Percentiles rank a stretch among this genome's conserved stretches.
phyloP scores from a whole-genome alignment of 352 stramenopile genomes.

The Blastocystis sp. region DNA sequence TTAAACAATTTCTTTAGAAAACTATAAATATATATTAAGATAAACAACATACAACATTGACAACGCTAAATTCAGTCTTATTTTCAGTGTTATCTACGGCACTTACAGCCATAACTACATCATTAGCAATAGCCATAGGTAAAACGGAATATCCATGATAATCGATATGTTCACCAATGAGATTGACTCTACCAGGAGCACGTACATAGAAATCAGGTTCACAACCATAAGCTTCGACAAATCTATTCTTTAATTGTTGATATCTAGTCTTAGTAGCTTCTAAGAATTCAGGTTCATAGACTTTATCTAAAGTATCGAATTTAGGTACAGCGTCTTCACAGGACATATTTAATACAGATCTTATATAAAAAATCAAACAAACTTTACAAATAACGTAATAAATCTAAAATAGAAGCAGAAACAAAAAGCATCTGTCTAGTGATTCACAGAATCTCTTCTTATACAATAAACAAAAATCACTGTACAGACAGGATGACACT shows the following conservation, averaged over 20 bases:
- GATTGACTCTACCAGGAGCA: conserved; percentile 57
- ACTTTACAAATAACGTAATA: too few relatives aligned
- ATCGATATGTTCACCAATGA: conserved; percentile 65
- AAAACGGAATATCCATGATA: conserved; percentile 59
- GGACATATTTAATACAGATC: too few relatives aligned
- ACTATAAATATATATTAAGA: too few relatives aligned
- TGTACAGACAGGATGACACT: too few relatives aligned
- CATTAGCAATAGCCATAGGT: conserved; percentile 55
- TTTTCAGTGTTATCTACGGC: not conserved
- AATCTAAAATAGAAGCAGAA: too few relatives aligned
- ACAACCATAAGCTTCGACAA: conserved; percentile 41
- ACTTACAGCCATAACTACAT: conserved; percentile 49
- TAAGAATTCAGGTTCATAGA: conserved; percentile 30
- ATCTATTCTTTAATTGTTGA: conserved; percentile 37
- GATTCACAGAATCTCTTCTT: too few relatives aligned
- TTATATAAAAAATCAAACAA: too few relatives aligned
- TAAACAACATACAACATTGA: not conserved
- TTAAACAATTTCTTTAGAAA: too few relatives aligned
- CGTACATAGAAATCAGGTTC: conserved; percentile 44
- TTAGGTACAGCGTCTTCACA: not conserved
- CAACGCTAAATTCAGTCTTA: not conserved
- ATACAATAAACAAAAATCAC: too few relatives aligned
- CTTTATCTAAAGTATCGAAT: not conserved
- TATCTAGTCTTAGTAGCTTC: conserved; percentile 35
- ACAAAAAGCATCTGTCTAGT: too few relatives aligned